Evolutionary conservation across 345 rosid genomes (phyloP).

Genomic region (Gossypium sturtianum): DNA sequence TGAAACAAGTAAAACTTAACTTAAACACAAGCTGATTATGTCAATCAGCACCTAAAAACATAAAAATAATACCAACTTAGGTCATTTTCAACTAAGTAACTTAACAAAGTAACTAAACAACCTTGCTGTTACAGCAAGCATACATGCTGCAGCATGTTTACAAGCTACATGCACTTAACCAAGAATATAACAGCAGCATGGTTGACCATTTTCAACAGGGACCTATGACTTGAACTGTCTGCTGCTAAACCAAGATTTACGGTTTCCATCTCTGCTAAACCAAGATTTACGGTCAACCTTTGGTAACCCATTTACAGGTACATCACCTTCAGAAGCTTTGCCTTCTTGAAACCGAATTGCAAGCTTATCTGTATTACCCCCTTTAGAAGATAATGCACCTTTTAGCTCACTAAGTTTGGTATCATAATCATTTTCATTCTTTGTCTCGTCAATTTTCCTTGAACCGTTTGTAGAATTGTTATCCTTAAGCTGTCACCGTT

Average conservation of each 20-base stretch:
- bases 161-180: too few species aligned
- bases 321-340: conserved; percentile 41
- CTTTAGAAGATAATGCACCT: conserved; percentile 44
- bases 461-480: conserved; percentile 38
- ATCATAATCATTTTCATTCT: conserved; percentile 65
- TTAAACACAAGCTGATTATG: too few species aligned
- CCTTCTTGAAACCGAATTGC: conserved; percentile 40
- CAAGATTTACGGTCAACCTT: conserved; percentile 39
- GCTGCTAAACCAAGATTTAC: conserved; percentile 36
- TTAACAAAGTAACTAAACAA: too few species aligned
- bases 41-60: too few species aligned
- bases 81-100: too few species aligned
- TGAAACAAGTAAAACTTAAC: too few species aligned
- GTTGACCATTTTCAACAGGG: not conserved
- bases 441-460: conserved; percentile 26
- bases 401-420: conserved; percentile 82
- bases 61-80: too few species aligned
- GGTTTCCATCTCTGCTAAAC: conserved; percentile 25
- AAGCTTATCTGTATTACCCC: conserved; percentile 34
- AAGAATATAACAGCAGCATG: too few species aligned
- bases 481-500: conserved; percentile 18
- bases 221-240: conserved; percentile 31
- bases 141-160: too few species aligned
- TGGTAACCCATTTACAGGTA: conserved; percentile 40
- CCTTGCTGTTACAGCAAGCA: too few species aligned